Base-by-base conservation (phyloP, 495 filamentous ascomycete genomes). In the Chaetomidium leptoderma region DNA sequence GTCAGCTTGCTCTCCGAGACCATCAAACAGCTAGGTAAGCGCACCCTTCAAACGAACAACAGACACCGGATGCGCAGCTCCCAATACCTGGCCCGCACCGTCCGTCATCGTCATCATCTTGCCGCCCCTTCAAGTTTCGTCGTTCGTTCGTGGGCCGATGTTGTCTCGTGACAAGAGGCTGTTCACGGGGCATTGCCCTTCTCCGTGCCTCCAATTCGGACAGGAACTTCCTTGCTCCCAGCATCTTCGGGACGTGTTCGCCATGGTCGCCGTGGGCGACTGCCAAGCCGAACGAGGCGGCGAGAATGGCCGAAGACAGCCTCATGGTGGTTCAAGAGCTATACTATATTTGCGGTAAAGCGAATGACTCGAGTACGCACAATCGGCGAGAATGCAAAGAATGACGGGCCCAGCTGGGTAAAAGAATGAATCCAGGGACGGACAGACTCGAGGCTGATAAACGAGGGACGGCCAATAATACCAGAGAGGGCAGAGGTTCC, bases 41-140 rank as follows among this genome's bases (percentile, higher is more conserved):
- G 64, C 65, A 81, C 77, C 86, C 86, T 66, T 80, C 78, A 52
- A 65, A 59, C 24, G 86, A 89, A 68, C 87, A 90, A 62, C 87
- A 89, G 33, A 82, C 75, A 13, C 75, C 78, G 4, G 73, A 50
- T 3, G 78, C 63, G 63, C 87, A 89, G 47, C 67, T 74, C 23
- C 81, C 82, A 47, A 65, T 54, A 6, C 63, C 58, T 6, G 62
- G 55, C 6, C 78, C 78, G 30, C 78, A 81, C 53, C 57, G 61
- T 2, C 60, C 66, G 19, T 69, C 66, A 8, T 37, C 54, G 27
- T 56, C 63, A 32, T 57, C 62, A 32, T 54, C 51, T 37, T 67
- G 59, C 17, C 70, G 55, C 27, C 54, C 36, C 35, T 59, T 43
- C 14, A 63, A 23, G 27, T 32, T 30, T 6, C 36, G 13, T 39